Conservation (phyloP, 371 early-diverging fungal genomes). For the Mucor velutinosus region DNA sequence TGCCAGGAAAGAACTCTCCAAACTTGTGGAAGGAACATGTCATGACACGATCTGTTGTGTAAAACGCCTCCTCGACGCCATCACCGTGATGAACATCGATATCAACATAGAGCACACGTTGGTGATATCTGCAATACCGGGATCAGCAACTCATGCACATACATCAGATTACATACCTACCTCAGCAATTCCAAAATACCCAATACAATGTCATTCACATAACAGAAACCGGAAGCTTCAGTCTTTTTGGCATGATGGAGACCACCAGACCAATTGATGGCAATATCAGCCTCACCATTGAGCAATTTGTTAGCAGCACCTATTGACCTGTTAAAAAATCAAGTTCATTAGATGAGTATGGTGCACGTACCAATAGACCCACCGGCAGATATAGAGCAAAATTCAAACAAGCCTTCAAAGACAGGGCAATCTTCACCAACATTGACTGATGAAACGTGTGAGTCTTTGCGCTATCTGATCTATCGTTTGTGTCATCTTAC, state of each 20-base stretch:
- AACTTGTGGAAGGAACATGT: constrained; percentile 99
- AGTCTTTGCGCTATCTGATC: not conserved
- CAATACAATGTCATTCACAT: constrained; percentile 96
- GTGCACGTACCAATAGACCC: constrained; percentile 75
- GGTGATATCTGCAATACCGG: constrained; percentile 61
- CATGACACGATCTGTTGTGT: constrained; percentile 99
- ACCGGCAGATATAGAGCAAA: constrained; percentile 85
- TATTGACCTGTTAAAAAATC: constrained; percentile 17
- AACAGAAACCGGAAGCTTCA: constrained; percentile 97
- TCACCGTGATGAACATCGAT: constrained; percentile 99
- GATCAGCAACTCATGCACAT: not conserved
- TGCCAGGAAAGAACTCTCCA: constrained; percentile 99
- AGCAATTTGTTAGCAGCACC: constrained; percentile 88
- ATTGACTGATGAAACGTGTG: constrained; percentile 59
- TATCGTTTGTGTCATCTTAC: constrained; percentile 46
- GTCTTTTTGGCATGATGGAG: constrained; percentile 96
- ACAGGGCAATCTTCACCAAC: constrained; percentile 92
- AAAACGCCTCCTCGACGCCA: constrained; percentile 99
- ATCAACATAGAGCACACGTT: constrained; percentile 98
- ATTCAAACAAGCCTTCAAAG: constrained; percentile 93
- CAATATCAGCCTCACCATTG: constrained; percentile 88
- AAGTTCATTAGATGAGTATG: not conserved
- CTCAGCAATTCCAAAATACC: constrained; percentile 95
- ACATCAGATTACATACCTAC: constrained; percentile 3
- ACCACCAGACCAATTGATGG: constrained; percentile 98